Evolutionary conservation across 1,284 basidiomycete genomes (phyloP), one percentile per base, ranked within the genome.

Genomic region (Trichosporon faecale): DNA sequence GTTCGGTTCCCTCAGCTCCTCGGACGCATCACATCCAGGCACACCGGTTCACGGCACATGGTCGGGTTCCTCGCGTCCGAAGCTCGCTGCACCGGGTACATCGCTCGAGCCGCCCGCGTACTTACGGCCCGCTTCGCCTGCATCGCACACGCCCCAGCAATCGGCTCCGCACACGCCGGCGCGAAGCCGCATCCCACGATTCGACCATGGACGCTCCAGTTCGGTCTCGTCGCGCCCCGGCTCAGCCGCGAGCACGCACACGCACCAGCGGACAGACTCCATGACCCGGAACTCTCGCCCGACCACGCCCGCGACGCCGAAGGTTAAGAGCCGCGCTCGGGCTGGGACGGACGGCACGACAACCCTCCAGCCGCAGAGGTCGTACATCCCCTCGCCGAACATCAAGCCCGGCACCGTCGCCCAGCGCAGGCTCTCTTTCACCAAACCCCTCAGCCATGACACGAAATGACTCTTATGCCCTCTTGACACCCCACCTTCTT

Each of bases 101-200:
- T 27, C 55, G 55, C 49, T 52, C 49, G 55, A 60, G 27, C 55
- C 55, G 12, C 55, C 55, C 16, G 55, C 25, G 23, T 31, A 31
- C 57, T 31, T 61, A 18, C 57, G 27, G 21, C 27, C 57, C 0
- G 57, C 57, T 9, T 61, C 57, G 57, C 27, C 57, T 9, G 31
- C 57, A 29, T 2, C 57, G 29, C 57, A 31, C 21, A 52, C 49
- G 2, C 49, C 49, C 21, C 49, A 52, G 3, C 40, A 44, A 7
- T 21, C 16, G 23, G 49, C 21, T 2, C 16, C 29, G 27, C 57
- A 33, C 16, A 61, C 57, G 18, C 57, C 57, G 9, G 57, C 29
- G 57, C 14, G 57, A 29, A 61, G 57, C 57, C 57, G 57, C 5
- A 61, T 61, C 57, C 57, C 57, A 31, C 57, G 57, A 6, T 61